Conservation (phyloP, 176 grass and related monocot genomes). For the Pharus latifolius region DNA sequence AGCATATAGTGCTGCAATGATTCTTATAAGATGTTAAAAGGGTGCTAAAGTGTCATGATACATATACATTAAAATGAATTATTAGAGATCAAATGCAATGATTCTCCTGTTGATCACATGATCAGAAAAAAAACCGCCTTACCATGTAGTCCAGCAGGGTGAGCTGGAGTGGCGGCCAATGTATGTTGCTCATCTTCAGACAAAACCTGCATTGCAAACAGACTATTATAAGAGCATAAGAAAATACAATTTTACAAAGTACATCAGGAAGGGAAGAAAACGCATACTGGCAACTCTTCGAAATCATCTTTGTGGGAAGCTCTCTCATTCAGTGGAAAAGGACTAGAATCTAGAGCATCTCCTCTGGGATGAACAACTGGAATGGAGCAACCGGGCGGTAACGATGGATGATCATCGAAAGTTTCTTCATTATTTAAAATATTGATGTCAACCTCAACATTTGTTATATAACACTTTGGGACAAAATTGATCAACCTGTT, state of each 20-base stretch:
- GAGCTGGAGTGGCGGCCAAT: slow-evolving; percentile 69
- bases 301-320: slow-evolving; percentile 24
- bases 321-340: slow-evolving; percentile 17
- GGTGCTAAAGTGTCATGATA: neutral
- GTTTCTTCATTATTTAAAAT: slow-evolving; percentile 29
- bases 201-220: slow-evolving; percentile 44
- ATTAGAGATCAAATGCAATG: neutral
- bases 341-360: slow-evolving; percentile 45
- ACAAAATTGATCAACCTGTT: slow-evolving; percentile 48
- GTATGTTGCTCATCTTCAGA: slow-evolving; percentile 54
- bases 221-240: neutral
- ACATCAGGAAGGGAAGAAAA: neutral
- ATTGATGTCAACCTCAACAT: slow-evolving; percentile 43
- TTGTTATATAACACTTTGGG: slow-evolving; percentile 45
- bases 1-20: slow-evolving; percentile 70
- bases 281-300: slow-evolving; percentile 47
- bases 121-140: neutral
- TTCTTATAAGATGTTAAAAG: slow-evolving; percentile 21
- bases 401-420: slow-evolving; percentile 24
- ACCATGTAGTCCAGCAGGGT: slow-evolving; percentile 79
- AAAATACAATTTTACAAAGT: neutral
- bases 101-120: neutral
- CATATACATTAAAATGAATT: neutral
- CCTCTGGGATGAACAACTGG: slow-evolving; percentile 42
- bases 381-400: slow-evolving; percentile 29